Base-by-base conservation (phyloP, 1,284 basidiomycete genomes). In the Athelia sp. region DNA sequence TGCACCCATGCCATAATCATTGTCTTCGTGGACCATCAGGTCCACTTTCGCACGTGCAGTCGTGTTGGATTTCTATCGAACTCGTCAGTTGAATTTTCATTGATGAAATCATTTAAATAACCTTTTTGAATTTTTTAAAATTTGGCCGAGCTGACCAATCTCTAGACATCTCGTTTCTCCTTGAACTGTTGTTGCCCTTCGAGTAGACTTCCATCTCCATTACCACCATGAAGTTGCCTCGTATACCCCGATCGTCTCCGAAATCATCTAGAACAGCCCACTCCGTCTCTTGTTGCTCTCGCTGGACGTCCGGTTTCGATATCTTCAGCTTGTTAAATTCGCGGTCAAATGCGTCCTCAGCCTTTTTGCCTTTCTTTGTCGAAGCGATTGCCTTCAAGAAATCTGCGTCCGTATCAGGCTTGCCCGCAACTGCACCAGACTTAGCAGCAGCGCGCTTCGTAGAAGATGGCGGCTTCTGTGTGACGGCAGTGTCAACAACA, bases 121-220 rank as follows among this genome's bases (percentile, higher is more conserved):
- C 90, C 79, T 84, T 86, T 58, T 84, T 90, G 62, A 94, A 94
- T 68, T 89, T 93, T 65, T 94, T 94, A 67, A 86, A 93, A 62
- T 94, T 85, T 1, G 81, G 81, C 51, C 71, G 72, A 0, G 81
- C 81, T 48, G 76, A 67, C 78, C 82, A 86, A 17, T 76, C 68
- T 4, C 69, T 53, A 53, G 58, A 57, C 24, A 57, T 56, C 19
- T 61, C 56, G 1, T 55, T 51, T 18, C 58, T 52, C 26, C 54
- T 57, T 42, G 52, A 53, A 46, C 49, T 52, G 46, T 50, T 50
- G 40, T 46, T 53, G 45, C 63, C 58, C 51, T 67, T 65, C 53
- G 63, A 65, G 58, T 66, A 74, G 11, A 84, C 66, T 22, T 84
- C 81, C 69, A 88, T 69, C 59, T 92, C 88, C 17, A 90, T 70